Conservation (phyloP, 805 yeast species). For the Zygotorulaspora chibaensis region DNA sequence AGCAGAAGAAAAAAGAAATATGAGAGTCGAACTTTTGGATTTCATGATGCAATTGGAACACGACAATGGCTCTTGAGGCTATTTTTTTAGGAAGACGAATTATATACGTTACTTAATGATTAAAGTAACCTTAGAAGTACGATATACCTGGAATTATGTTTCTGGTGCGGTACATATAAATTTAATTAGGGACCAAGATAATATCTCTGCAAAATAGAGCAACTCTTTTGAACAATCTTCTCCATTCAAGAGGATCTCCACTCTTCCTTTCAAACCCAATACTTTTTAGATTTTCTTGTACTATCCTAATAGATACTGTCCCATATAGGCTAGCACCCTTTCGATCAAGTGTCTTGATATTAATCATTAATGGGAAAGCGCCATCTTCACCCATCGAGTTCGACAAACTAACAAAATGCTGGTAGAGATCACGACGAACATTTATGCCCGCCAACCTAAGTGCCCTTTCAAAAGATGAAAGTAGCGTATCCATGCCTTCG, state of each 20-base stretch:
- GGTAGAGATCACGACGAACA: conserved; percentile 23
- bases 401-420: conserved; percentile 17
- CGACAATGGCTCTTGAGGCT: conserved; percentile 2
- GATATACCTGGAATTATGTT: background rate
- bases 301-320: conserved; percentile 39
- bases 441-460: conserved; percentile 22
- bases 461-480: conserved; percentile 33
- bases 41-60: conserved; percentile 27
- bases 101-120: background rate
- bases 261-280: conserved; percentile 51
- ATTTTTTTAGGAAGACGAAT: background rate
- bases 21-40: conserved; percentile 24
- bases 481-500: conserved; percentile 25
- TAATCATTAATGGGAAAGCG: conserved; percentile 38
- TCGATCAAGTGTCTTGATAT: conserved; percentile 42
- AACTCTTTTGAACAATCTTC: conserved; percentile 56
- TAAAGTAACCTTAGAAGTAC: background rate
- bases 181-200: conserved; percentile 41
- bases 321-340: conserved; percentile 46
- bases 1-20: conserved; percentile 22
- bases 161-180: background rate
- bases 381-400: conserved; percentile 19
- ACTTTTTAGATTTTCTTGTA: conserved; percentile 42
- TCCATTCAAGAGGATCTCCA: conserved; percentile 75
- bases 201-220: conserved; percentile 55